A percentile compares a stretch with the other conserved stretches of the same genome.
Evolutionary conservation across 2,329 filamentous ascomycete species (phyloP).

Genomic region (Chrysosporium queenslandicum): DNA sequence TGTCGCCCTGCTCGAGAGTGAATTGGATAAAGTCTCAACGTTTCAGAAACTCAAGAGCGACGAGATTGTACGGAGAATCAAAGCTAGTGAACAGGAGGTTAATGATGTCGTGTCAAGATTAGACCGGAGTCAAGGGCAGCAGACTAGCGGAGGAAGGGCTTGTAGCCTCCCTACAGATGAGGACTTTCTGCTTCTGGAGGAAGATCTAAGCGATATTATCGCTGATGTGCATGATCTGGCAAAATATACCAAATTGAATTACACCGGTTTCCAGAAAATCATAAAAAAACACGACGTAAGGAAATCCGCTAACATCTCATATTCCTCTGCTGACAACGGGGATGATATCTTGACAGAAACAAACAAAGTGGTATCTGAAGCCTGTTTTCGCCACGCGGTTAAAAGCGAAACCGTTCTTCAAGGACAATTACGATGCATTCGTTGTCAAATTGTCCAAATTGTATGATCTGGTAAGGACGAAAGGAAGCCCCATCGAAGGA

Average conservation of each 20-base stretch:
- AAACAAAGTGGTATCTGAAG: conserved; percentile 83
- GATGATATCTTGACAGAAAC: conserved; percentile 58
- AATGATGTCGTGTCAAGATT: conserved; percentile 71
- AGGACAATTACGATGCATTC: conserved; percentile 95
- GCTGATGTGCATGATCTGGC: conserved; percentile 96
- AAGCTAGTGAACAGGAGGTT: conserved; percentile 79
- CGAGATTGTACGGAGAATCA: conserved; percentile 86
- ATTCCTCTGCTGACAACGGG: conserved; percentile 4
- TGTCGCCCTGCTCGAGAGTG: conserved; percentile 72
- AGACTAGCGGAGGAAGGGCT: conserved; percentile 38
- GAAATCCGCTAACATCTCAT: conserved; percentile 14
- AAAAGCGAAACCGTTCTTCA: conserved; percentile 96
- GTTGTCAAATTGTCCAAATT: conserved; percentile 90
- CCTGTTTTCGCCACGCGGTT: conserved; percentile 92
- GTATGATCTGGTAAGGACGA: conserved; percentile 87
- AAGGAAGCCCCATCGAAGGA: conserved; percentile 84
- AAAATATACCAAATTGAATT: conserved; percentile 97
- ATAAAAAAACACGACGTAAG: conserved; percentile 98
- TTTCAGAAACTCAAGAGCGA: conserved; percentile 97
- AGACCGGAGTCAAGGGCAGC: conserved; percentile 34
- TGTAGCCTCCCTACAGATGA: conserved; percentile 59
- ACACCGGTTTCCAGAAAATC: conserved; percentile 98
- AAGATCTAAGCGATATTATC: conserved; percentile 94
- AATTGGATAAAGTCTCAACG: conserved; percentile 94
- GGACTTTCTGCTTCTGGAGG: conserved; percentile 86